Conservation (phyloP, 345 rosid species). For the Salix brachista region DNA sequence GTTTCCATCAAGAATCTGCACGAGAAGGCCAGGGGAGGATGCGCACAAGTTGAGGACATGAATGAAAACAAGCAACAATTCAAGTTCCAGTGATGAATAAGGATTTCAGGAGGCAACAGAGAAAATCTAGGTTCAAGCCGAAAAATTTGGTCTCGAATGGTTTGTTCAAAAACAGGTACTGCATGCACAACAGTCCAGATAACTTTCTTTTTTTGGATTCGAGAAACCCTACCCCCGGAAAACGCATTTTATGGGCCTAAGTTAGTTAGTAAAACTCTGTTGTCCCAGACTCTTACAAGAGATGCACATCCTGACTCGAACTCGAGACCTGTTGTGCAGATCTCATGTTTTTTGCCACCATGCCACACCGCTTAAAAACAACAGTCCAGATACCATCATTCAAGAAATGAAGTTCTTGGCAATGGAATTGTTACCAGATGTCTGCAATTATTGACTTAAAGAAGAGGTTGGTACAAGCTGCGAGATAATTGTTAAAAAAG, state of each 20-base stretch:
- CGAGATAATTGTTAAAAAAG: not conserved
- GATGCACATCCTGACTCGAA: too few species aligned
- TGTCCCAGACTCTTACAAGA: too few species aligned
- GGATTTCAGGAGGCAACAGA: not conserved
- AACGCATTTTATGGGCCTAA: too few species aligned
- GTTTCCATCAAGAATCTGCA: conserved; percentile 69
- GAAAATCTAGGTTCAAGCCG: not conserved
- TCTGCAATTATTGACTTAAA: not conserved
- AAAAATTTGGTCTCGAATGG: not conserved
- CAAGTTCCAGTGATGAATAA: not conserved
- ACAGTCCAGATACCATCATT: not conserved
- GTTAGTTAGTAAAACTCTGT: too few species aligned
- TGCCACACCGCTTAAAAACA: rapidly evolving
- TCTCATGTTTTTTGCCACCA: too few species aligned
- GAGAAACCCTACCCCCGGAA: too few species aligned
- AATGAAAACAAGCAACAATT: not conserved
- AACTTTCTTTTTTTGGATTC: too few species aligned
- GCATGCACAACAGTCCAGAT: not conserved
- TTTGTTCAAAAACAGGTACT: not conserved
- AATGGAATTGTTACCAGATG: not conserved
- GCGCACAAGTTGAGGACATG: not conserved
- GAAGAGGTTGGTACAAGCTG: not conserved
- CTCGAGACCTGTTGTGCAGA: too few species aligned
- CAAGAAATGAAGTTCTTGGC: not conserved
- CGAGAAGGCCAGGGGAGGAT: not conserved